Percentiles rank a stretch among this genome's conserved stretches.
Conservation (phyloP, 2,329 filamentous ascomycete genomes). For the Dactylellina cionopaga region DNA sequence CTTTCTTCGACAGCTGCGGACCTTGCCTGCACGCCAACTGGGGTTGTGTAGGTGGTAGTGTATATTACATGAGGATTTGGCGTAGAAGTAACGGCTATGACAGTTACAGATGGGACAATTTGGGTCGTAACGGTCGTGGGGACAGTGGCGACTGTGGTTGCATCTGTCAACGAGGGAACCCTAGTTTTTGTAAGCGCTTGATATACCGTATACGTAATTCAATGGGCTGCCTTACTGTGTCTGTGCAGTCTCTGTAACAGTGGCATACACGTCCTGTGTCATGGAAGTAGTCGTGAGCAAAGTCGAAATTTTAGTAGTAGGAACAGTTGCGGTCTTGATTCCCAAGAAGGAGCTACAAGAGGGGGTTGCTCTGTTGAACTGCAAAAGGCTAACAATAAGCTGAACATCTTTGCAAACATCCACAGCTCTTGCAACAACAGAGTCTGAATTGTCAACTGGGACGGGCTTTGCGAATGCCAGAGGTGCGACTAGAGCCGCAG, state of each 20-base stretch:
- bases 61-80: slow-evolving; percentile 8
- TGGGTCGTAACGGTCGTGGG: slow-evolving; percentile 15
- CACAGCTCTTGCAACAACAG: neutral
- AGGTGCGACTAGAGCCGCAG: slow-evolving; percentile 8
- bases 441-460: neutral
- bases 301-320: slow-evolving; percentile 1
- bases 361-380: slow-evolving; percentile 23
- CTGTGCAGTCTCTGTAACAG: slow-evolving; percentile 5
- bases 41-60: slow-evolving; percentile 30
- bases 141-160: slow-evolving; percentile 12
- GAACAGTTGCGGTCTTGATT: slow-evolving; percentile 26
- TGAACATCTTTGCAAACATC: slow-evolving; percentile 28
- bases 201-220: neutral
- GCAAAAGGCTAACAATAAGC: slow-evolving; percentile 14
- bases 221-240: slow-evolving; percentile 8
- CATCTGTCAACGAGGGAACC: slow-evolving; percentile 3
- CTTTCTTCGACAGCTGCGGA: slow-evolving; percentile 12
- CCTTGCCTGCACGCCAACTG: slow-evolving; percentile 5
- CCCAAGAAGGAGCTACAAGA: slow-evolving; percentile 24
- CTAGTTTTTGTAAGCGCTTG: neutral
- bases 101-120: neutral
- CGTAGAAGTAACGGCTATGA: neutral
- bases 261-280: neutral
- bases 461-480: slow-evolving; percentile 17
- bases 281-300: slow-evolving; percentile 1